Percentiles rank a stretch among this genome's conserved stretches.
phyloP scores from a whole-genome alignment of 1,284 basidiomycete genomes.

The Exobasidium cylindrosporum region DNA sequence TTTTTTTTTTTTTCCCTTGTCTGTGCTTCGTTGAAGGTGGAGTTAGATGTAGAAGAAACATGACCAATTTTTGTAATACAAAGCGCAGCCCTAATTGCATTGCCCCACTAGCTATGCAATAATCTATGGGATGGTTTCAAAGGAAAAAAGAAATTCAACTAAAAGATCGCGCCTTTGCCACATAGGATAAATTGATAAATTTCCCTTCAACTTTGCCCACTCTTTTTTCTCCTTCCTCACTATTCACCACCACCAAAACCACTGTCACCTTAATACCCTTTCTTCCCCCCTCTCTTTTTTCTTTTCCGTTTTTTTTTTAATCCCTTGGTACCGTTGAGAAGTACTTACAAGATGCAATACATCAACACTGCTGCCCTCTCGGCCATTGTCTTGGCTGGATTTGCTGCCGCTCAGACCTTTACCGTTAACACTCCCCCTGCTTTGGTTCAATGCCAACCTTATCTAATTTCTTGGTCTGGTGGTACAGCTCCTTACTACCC shows the following conservation, averaged over 20 bases:
- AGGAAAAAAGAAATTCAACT: too few species aligned
- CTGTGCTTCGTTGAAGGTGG: too few species aligned
- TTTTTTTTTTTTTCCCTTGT: too few species aligned
- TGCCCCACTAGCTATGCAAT: too few species aligned
- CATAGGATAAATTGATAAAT: too few species aligned
- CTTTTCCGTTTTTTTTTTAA: neutral
- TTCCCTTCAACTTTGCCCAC: too few species aligned
- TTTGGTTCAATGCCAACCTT: conserved; percentile 37
- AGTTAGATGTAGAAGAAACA: too few species aligned
- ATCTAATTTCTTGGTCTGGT: conserved; percentile 27
- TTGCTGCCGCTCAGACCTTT: neutral
- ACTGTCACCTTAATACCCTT: neutral
- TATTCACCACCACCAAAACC: neutral
- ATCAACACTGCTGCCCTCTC: conserved; percentile 6
- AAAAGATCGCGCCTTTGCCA: too few species aligned
- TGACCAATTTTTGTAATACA: too few species aligned
- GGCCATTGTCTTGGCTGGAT: conserved; percentile 21
- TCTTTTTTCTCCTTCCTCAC: neutral
- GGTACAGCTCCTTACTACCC: conserved; percentile 27
- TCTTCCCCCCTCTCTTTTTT: conserved; percentile 1
- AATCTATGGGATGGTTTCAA: too few species aligned
- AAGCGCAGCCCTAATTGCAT: too few species aligned
- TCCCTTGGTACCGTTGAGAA: neutral
- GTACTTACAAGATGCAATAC: neutral
- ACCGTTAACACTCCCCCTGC: conserved; percentile 33